These are phyloP conservation scores for Plasmodium yoelii DNA, from an alignment of 169 alveolate genomes.

Conservation along the genomic window DNA sequence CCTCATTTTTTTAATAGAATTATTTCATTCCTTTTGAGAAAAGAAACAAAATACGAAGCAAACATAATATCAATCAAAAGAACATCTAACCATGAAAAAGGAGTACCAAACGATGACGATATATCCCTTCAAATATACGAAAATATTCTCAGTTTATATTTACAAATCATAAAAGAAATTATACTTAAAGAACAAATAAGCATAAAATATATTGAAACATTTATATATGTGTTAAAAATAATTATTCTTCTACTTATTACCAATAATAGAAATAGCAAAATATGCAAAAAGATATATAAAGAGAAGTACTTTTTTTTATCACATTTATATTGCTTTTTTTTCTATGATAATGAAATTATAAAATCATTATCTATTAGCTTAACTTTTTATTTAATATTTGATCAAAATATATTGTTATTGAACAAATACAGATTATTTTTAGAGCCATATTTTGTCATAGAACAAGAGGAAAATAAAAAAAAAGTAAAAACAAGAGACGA, in stretches of 20 bases:
- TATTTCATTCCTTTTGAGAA: slow-evolving; percentile 28
- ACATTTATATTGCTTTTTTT: slow-evolving; percentile 55
- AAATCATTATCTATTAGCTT: slow-evolving; percentile 35
- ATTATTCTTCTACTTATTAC: slow-evolving; percentile 52
- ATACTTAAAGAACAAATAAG: slow-evolving; percentile 36
- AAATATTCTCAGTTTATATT: slow-evolving; percentile 17
- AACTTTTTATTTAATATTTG: slow-evolving; percentile 50
- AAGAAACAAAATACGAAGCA: slow-evolving; percentile 3
- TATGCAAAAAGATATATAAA: slow-evolving; percentile 60
- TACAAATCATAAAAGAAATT: slow-evolving; percentile 50
- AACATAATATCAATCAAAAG: not conserved
- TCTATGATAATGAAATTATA: slow-evolving; percentile 52
- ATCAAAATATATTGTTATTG: slow-evolving; percentile 28
- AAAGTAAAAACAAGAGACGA: slow-evolving; percentile 2
- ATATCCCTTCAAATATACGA: slow-evolving; percentile 29
- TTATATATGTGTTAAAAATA: slow-evolving; percentile 61
- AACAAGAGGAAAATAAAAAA: not conserved
- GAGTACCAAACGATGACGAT: not conserved
- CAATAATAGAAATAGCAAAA: slow-evolving; percentile 40
- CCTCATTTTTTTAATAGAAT: slow-evolving; percentile 17
- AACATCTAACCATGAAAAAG: not conserved
- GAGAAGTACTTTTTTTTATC: slow-evolving; percentile 52
- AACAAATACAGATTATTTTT: slow-evolving; percentile 43
- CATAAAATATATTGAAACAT: slow-evolving; percentile 17
- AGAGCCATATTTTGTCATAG: slow-evolving; percentile 31